phyloP scores from a whole-genome alignment of 768 basidiomycete species.

The Lactifluus subvellereus region DNA sequence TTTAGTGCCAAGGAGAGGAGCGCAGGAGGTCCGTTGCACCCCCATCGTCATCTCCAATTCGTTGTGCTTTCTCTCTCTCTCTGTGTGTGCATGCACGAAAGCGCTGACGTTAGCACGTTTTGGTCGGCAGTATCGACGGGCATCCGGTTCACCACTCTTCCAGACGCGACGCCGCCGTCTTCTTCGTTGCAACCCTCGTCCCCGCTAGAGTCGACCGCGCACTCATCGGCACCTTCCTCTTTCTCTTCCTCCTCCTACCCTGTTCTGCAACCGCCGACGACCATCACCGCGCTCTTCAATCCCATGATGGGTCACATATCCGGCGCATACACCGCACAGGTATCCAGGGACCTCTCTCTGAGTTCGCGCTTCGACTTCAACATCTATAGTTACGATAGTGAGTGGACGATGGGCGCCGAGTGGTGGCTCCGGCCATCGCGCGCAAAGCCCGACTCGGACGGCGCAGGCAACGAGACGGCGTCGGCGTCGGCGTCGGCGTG shows the following conservation, averaged over 20 bases:
- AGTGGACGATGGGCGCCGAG: conserved; percentile 92
- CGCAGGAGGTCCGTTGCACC: conserved; percentile 61
- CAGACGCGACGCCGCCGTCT: conserved; percentile 63
- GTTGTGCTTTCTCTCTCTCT: background rate
- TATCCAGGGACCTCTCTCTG: conserved; percentile 77
- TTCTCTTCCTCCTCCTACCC: conserved; percentile 28
- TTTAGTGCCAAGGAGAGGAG: conserved; percentile 90
- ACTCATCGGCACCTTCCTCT: conserved; percentile 31
- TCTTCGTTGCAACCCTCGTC: conserved; percentile 45
- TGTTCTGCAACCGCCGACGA: conserved; percentile 78
- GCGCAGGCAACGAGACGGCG: conserved; percentile 27
- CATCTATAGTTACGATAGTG: conserved; percentile 93
- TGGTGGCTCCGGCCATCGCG: conserved; percentile 81
- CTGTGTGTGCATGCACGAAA: background rate
- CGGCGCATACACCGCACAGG: conserved; percentile 83
- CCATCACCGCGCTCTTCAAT: conserved; percentile 90
- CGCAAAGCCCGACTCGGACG: conserved; percentile 27
- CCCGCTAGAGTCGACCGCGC: conserved; percentile 31
- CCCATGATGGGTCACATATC: conserved; percentile 95
- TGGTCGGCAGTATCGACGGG: conserved; percentile 73
- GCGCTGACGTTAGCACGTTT: background rate
- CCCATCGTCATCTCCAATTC: background rate
- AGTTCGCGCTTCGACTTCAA: conserved; percentile 95
- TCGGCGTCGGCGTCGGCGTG: conserved; percentile 14
- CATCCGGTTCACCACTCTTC: conserved; percentile 88